Conservation (phyloP, 345 rosid genomes). For the Lepidium didymum region DNA sequence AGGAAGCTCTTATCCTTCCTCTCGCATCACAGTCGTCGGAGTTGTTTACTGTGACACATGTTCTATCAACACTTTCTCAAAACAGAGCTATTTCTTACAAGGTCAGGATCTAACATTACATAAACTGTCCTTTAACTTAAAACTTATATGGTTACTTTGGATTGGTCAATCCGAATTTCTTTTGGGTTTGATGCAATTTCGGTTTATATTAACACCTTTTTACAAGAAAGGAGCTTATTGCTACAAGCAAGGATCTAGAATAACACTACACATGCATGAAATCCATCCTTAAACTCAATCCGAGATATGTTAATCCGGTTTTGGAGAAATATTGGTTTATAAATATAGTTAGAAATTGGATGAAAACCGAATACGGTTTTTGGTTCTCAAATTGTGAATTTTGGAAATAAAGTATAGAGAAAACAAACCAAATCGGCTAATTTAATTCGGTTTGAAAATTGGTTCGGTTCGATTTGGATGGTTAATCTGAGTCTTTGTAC, state of each 20-base stretch:
- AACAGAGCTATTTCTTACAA: conserved; percentile 80
- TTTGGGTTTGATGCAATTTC: background rate
- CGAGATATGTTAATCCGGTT: background rate
- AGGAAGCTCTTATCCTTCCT: conserved; percentile 30
- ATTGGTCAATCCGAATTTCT: background rate
- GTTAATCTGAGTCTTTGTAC: background rate
- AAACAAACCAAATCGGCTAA: background rate
- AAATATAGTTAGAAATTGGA: background rate
- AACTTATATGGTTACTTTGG: background rate
- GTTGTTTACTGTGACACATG: conserved; percentile 79
- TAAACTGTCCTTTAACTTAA: background rate
- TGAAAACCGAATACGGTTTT: background rate
- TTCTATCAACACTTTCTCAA: conserved; percentile 53
- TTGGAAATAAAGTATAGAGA: too few species aligned
- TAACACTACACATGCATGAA: background rate
- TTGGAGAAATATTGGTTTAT: background rate
- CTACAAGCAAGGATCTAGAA: conserved; percentile 26
- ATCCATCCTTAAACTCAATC: background rate
- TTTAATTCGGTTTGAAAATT: background rate
- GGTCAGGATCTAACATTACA: conserved; percentile 34
- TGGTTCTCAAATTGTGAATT: too few species aligned
- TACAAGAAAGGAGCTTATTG: conserved; percentile 55
- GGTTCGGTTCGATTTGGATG: background rate
- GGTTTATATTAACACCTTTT: conserved; percentile 33
- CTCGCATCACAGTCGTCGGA: conserved; percentile 65